These are phyloP conservation scores for Paraconiothyrium sp. DNA, from an alignment of 2,329 filamentous ascomycete genomes.

Conservation along the genomic window DNA sequence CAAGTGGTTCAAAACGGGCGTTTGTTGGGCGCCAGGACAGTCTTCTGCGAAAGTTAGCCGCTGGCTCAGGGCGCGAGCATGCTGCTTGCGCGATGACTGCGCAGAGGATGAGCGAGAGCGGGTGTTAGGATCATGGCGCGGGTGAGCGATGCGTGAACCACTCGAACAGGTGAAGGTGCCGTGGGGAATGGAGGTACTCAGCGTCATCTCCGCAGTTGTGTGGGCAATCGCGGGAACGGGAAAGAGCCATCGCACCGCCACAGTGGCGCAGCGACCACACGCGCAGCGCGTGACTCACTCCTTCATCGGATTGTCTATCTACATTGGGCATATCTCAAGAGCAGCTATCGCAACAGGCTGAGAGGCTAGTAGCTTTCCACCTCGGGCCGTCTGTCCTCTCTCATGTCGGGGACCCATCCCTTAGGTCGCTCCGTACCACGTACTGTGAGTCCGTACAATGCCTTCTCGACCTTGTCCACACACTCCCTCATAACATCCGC, in stretches of 20 bases:
- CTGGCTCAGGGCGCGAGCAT: conserved; percentile 40
- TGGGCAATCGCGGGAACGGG: not conserved
- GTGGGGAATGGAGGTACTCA: conserved; percentile 6
- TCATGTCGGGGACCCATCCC: conserved; percentile 88
- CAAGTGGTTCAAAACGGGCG: conserved; percentile 19
- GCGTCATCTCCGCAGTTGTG: conserved; percentile 7
- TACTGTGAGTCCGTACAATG: conserved; percentile 87
- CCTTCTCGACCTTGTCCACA: conserved; percentile 92
- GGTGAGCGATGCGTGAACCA: conserved; percentile 24
- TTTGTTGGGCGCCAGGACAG: conserved; percentile 39
- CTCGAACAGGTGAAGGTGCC: conserved; percentile 17
- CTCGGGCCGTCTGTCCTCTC: conserved; percentile 51
- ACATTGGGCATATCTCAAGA: not conserved
- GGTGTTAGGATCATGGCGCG: conserved; percentile 32
- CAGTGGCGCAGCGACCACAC: not conserved
- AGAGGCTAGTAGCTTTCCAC: conserved; percentile 51
- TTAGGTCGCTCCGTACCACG: conserved; percentile 87
- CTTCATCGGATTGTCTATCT: not conserved
- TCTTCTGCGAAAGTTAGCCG: conserved; percentile 25
- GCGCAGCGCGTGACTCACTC: not conserved
- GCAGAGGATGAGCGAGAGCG: conserved; percentile 34
- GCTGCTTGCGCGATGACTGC: conserved; percentile 29
- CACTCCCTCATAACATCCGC: conserved; percentile 85
- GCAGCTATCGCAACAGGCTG: not conserved
- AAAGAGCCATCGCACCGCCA: not conserved